Evolutionary conservation across 2,329 filamentous ascomycete species (phyloP).

Genomic region (Sporothrix variecibatus): DNA sequence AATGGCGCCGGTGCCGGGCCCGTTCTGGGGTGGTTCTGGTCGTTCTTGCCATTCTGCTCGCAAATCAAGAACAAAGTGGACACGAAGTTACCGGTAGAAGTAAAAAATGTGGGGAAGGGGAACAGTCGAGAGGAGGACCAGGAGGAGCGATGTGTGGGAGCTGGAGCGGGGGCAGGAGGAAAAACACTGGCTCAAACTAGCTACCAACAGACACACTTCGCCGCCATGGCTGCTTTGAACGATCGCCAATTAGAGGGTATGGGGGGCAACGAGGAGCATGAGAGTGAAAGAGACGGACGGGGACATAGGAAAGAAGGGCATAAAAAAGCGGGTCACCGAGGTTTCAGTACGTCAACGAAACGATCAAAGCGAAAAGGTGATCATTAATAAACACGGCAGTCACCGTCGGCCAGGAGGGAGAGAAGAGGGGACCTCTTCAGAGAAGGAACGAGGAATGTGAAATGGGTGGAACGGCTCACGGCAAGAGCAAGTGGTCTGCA

Average conservation of each 20-base stretch:
- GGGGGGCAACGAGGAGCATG: not conserved
- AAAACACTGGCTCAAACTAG: not conserved
- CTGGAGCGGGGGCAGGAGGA: not conserved
- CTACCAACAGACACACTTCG: not conserved
- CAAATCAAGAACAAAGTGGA: not conserved
- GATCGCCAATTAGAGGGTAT: not conserved
- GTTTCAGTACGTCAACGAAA: slow-evolving; percentile 1
- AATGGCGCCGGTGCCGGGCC: slow-evolving; percentile 14
- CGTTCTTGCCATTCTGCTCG: not conserved
- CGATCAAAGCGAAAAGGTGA: not conserved
- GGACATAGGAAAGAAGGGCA: no score
- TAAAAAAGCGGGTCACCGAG: slow-evolving; percentile 4
- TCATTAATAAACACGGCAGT: not conserved
- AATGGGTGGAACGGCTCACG: not conserved
- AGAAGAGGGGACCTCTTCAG: not conserved
- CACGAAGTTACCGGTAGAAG: not conserved
- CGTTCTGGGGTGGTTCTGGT: not conserved
- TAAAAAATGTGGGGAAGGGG: not conserved
- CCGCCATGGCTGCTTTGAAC: not conserved
- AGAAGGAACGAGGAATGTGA: not conserved
- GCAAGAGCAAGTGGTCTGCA: not conserved
- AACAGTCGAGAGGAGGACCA: not conserved
- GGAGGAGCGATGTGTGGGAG: not conserved
- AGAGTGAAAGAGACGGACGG: not conserved
- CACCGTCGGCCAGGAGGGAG: not conserved